Conservation (phyloP, 176 grass and related monocot genomes). For the Oryza coarctata region DNA sequence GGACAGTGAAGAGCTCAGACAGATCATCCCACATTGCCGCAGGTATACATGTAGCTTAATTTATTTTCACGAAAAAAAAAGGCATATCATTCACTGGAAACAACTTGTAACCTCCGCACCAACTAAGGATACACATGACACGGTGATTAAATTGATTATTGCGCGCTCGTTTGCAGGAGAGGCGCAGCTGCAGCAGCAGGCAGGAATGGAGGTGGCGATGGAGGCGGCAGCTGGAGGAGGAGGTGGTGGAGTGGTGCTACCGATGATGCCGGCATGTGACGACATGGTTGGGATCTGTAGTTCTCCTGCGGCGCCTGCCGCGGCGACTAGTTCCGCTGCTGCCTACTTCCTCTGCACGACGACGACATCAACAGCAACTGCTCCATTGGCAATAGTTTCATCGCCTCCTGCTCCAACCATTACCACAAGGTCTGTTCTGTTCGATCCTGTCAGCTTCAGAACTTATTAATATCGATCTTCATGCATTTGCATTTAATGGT, state of each 20-base stretch:
- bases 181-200: conserved; percentile 19
- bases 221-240: conserved; percentile 4
- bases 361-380: conserved; percentile 42
- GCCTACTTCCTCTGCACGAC: conserved; percentile 38
- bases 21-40: conserved; percentile 43
- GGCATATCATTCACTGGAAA: neutral
- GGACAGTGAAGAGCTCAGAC: conserved; percentile 94
- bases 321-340: conserved; percentile 47
- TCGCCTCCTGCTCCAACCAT: conserved; percentile 42
- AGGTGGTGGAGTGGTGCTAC: conserved; percentile 29
- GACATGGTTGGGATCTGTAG: conserved; percentile 48
- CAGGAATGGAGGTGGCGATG: conserved; percentile 35
- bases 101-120: neutral
- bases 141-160: neutral
- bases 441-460: conserved; percentile 2
- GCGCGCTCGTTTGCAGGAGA: conserved; percentile 32
- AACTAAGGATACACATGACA: neutral
- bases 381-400: conserved; percentile 40
- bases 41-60: conserved; percentile 17
- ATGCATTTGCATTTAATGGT: neutral
- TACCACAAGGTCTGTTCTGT: conserved; percentile 39
- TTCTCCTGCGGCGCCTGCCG: conserved; percentile 30
- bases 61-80: neutral
- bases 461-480: conserved; percentile 2
- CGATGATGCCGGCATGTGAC: conserved; percentile 28